These are phyloP conservation scores for Litsea cubeba DNA, from an alignment of 164 flowering plant genomes.

Conservation along the genomic window DNA sequence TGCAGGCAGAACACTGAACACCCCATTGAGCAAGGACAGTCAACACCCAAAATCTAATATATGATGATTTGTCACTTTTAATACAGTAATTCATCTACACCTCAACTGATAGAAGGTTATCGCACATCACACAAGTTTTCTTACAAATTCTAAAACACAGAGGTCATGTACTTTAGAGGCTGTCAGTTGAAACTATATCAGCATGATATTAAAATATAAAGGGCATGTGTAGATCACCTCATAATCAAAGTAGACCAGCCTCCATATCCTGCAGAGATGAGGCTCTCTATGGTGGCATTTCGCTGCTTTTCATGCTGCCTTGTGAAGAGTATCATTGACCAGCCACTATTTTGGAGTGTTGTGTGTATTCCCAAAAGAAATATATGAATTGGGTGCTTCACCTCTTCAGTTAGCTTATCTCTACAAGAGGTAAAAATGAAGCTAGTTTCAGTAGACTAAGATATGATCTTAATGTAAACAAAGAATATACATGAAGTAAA, in stretches of 20 bases:
- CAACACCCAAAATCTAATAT: background rate
- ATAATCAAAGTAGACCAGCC: conserved; percentile 57
- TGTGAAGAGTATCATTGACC: conserved; percentile 46
- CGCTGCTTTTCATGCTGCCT: conserved; percentile 40
- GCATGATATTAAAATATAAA: background rate
- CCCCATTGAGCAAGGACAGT: background rate
- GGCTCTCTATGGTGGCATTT: conserved; percentile 32
- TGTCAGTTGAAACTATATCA: background rate
- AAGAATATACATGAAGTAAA: background rate
- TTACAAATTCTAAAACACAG: background rate
- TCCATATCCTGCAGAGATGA: conserved; percentile 42
- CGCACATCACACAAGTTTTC: background rate
- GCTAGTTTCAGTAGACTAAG: background rate
- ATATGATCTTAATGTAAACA: background rate
- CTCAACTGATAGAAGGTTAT: background rate
- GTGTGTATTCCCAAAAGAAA: conserved; percentile 25
- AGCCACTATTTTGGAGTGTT: conserved; percentile 42
- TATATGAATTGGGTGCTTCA: conserved; percentile 16
- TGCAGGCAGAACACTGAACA: too few species aligned
- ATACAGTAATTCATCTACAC: background rate
- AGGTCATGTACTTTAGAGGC: background rate
- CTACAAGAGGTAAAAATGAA: background rate
- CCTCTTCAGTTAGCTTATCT: conserved; percentile 21
- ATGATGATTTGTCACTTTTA: background rate
- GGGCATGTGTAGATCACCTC: conserved; percentile 38